Percentiles rank a stretch among this genome's conserved stretches.
Evolutionary conservation across 2,329 filamentous ascomycete genomes (phyloP).

Genomic region (Aspergillus japonicus): DNA sequence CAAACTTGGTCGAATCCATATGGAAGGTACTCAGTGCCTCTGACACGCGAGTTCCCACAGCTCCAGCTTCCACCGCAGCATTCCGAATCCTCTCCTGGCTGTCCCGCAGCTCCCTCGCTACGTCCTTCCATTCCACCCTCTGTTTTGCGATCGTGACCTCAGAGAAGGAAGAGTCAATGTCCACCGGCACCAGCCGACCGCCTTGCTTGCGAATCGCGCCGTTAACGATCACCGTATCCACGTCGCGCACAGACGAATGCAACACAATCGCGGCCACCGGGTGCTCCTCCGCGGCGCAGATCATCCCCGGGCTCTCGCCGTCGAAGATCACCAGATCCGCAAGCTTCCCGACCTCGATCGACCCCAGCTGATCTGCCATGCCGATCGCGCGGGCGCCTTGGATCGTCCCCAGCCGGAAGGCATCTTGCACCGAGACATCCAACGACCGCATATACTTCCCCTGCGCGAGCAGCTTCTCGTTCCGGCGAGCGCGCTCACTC

Average conservation of each 20-base stretch:
- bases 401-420: constrained; percentile 30
- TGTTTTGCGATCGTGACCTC: background rate
- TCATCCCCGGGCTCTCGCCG: constrained; percentile 24
- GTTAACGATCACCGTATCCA: background rate
- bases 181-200: background rate
- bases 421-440: constrained; percentile 24
- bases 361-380: constrained; percentile 28
- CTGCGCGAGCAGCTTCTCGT: constrained; percentile 12
- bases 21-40: background rate
- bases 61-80: background rate
- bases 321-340: constrained; percentile 34
- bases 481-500: constrained; percentile 20
- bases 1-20: background rate
- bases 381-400: constrained; percentile 30
- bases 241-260: constrained; percentile 21
- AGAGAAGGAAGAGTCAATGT: background rate
- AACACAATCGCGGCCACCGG: constrained; percentile 31
- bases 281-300: constrained; percentile 27
- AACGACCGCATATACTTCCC: constrained; percentile 12
- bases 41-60: background rate
- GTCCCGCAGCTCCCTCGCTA: background rate
- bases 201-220: background rate
- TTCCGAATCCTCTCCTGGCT: background rate
- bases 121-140: background rate
- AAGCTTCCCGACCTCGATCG: constrained; percentile 28